Conservation (phyloP, 257 asterid genomes). For the Misopates orontium region DNA sequence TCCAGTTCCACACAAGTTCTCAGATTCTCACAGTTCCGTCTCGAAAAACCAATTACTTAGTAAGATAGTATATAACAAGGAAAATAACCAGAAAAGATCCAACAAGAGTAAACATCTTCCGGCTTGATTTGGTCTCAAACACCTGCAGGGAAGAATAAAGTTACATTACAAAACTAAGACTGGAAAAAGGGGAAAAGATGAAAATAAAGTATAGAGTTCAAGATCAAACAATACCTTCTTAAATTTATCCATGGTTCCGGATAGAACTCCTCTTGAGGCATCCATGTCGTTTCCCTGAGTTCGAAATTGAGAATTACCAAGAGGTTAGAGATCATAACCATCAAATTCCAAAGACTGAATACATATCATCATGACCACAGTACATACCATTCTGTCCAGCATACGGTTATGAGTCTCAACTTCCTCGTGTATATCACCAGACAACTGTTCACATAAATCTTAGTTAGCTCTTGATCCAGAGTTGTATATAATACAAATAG, state of each 20-base stretch:
- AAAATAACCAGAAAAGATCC: conserved; percentile 83
- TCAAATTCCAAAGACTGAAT: conserved; percentile 3
- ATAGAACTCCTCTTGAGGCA: conserved; percentile 83
- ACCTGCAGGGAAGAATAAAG: conserved; percentile 47
- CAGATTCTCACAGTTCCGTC: conserved; percentile 12
- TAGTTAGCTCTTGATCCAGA: conserved; percentile 7
- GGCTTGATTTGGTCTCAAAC: conserved; percentile 90
- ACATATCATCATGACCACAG: conserved; percentile 9
- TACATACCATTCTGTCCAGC: conserved; percentile 91
- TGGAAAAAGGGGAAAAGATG: not conserved
- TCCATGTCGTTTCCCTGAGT: conserved; percentile 92
- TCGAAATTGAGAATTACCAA: conserved; percentile 14
- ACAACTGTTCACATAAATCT: conserved; percentile 50
- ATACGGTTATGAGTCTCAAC: conserved; percentile 77
- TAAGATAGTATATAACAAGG: conserved; percentile 76
- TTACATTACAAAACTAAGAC: conserved; percentile 4
- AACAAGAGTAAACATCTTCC: conserved; percentile 78
- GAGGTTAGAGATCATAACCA: not conserved
- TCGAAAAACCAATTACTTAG: conserved; percentile 44
- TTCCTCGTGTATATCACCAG: conserved; percentile 94
- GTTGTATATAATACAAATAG: not conserved
- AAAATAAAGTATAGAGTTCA: not conserved
- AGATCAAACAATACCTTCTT: conserved; percentile 59
- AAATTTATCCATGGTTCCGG: conserved; percentile 96
- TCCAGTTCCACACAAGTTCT: conserved; percentile 26